Evolutionary conservation across 2,329 filamentous ascomycete genomes (phyloP), one percentile per base, ranked within the genome.

Genomic region (Boeremia lycopersici): DNA sequence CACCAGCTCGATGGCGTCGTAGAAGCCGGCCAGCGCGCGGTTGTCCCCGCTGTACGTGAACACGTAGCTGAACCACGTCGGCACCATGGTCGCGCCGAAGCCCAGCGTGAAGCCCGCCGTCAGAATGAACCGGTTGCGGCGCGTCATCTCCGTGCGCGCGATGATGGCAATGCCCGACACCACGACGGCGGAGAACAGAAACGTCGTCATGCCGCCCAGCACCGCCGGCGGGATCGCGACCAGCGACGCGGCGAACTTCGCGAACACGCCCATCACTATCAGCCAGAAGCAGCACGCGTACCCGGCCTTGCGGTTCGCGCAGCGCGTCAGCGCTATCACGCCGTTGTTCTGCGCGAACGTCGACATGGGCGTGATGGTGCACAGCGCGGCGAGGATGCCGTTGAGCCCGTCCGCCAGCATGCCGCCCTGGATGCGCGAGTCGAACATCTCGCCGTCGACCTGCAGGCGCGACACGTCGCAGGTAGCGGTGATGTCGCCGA

Each of bases 261-360:
- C 85, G 64, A 93, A 91, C 57, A 95, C 78, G 13, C 91, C 91
- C 85, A 92, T 91, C 62, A 95, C 73, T 57, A 95, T 76, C 10
- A 95, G 82, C 79, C 92, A 92, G 66, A 89, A 81, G 71, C 85
- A 91, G 69, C 87, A 89, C 43, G 87, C 89, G 71, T 91, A 92
- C 4, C 91, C 91, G 5, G 90, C 91, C 41, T 86, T 89, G 48
- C 90, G 85, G 72, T 91, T 93, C 1, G 90, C 90, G 71, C 90
- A 93, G 13, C 89, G 84, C 0, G 90, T 95, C 39, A 95, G 80
- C 0, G 90, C 88, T 57, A 95, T 93, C 46, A 93, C 89, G 31
- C 90, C 90, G 71, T 93, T 93, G 78, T 93, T 93, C 73, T 93
- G 89, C 0, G 90, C 90, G 63, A 93, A 93, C 0, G 87, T 89